phyloP scores from a whole-genome alignment of 441 rosid species.

The Syzygium syzygioides region DNA sequence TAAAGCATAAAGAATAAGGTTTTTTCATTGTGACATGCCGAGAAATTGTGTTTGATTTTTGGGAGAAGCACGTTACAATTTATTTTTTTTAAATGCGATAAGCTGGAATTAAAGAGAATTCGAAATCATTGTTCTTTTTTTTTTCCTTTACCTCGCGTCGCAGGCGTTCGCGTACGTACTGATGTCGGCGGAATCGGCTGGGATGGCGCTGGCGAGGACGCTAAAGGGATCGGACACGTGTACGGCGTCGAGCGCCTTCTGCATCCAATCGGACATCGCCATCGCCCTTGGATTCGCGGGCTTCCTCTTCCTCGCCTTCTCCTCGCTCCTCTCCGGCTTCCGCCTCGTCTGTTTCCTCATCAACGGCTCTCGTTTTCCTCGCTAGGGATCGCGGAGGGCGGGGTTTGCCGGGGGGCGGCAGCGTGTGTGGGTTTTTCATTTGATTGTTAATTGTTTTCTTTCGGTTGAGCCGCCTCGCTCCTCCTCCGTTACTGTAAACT shows the following conservation, averaged over 20 bases:
- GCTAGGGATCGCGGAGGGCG: not conserved
- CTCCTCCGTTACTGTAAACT: not conserved
- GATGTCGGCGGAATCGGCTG: conserved; percentile 78
- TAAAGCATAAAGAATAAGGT: not conserved
- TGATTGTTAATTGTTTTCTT: not conserved
- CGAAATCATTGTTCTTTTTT: not conserved
- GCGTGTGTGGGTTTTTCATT: not conserved
- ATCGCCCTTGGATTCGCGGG: conserved; percentile 77
- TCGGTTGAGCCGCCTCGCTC: not conserved
- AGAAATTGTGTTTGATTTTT: not conserved
- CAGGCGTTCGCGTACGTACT: conserved; percentile 83
- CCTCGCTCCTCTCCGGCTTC: conserved; percentile 77
- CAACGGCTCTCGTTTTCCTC: conserved; percentile 74
- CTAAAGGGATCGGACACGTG: conserved; percentile 55
- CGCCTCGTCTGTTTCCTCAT: conserved; percentile 77
- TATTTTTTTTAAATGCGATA: no score
- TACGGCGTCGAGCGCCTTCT: conserved; percentile 41
- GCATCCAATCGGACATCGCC: conserved; percentile 73
- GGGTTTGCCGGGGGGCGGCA: not conserved
- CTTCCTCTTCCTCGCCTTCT: conserved; percentile 64
- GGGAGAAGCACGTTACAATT: no score
- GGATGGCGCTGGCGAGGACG: conserved; percentile 59
- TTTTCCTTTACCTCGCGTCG: not conserved
- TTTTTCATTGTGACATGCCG: not conserved
- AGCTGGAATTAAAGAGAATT: not conserved